phyloP scores from a whole-genome alignment of 352 stramenopile genomes.

The Phytophthora lateralis region DNA sequence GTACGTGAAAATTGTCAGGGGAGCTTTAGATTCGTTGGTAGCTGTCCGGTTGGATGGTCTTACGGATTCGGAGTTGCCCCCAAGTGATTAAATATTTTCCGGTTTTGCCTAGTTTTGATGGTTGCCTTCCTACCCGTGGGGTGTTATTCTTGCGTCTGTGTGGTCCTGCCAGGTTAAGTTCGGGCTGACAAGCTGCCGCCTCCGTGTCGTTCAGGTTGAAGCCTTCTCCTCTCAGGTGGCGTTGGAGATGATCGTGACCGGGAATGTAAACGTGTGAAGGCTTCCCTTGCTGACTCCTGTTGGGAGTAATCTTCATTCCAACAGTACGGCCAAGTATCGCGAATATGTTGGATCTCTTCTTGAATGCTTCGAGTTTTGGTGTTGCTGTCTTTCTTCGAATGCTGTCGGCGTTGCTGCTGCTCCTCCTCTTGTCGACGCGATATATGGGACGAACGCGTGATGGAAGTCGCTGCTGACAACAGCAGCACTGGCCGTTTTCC shows the following conservation, averaged over 20 bases:
- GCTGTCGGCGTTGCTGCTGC: constrained; percentile 21
- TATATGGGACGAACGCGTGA: constrained; percentile 59
- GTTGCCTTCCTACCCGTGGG: neutral
- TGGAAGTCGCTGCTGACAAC: constrained; percentile 36
- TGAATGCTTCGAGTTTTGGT: constrained; percentile 34
- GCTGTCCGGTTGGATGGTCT: constrained; percentile 17
- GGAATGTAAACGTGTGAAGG: neutral
- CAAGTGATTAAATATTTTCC: constrained; percentile 45
- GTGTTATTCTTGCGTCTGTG: neutral
- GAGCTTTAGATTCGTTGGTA: constrained; percentile 19
- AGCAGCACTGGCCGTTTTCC: constrained; percentile 19
- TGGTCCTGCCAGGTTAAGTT: constrained; percentile 3
- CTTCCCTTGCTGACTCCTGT: constrained; percentile 5
- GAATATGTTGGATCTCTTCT: constrained; percentile 63
- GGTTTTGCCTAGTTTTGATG: constrained; percentile 32
- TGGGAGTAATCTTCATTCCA: constrained; percentile 43
- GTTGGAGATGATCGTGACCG: constrained; percentile 14
- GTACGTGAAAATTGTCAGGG: constrained; percentile 34
- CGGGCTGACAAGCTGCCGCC: constrained; percentile 25
- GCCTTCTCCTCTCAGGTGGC: constrained; percentile 10
- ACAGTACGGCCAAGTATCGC: constrained; percentile 69
- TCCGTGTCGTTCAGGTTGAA: constrained; percentile 7
- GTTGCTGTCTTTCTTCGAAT: constrained; percentile 13
- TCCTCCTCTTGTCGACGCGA: constrained; percentile 42
- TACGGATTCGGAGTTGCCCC: constrained; percentile 28